These are phyloP conservation scores for Aotearoamyces nothofagi DNA, from an alignment of 2,329 filamentous ascomycete genomes.

Conservation along the genomic window DNA sequence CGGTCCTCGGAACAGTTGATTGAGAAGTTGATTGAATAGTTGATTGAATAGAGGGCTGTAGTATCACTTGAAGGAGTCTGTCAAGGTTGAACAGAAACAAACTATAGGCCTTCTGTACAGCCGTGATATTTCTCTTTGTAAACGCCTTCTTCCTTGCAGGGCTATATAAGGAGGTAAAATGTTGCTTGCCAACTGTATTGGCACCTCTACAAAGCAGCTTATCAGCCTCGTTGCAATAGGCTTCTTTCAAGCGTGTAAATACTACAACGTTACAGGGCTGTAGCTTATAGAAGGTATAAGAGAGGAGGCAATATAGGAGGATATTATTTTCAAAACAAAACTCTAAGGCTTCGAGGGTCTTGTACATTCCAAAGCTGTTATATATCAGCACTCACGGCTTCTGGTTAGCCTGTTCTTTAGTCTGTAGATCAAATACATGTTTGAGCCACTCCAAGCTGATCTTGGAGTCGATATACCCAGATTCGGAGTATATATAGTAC, in stretches of 20 bases:
- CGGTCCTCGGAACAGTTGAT: constrained; percentile 7
- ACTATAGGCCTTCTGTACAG: constrained; percentile 10
- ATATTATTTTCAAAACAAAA: constrained; percentile 17
- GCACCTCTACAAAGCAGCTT: constrained; percentile 10
- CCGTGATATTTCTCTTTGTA: constrained; percentile 16
- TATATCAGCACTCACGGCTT: constrained; percentile 20
- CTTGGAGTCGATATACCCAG: constrained; percentile 16
- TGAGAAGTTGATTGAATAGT: too few relatives aligned
- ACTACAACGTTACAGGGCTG: constrained; percentile 14
- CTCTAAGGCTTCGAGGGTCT: constrained; percentile 18
- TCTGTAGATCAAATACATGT: constrained; percentile 21
- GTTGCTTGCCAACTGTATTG: constrained; percentile 11
- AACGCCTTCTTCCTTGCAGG: constrained; percentile 9
- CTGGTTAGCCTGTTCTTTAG: too few relatives aligned
- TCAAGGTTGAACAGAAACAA: constrained; percentile 14
- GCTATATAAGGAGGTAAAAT: constrained; percentile 9
- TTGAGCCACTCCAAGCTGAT: constrained; percentile 22
- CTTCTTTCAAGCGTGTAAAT: constrained; percentile 12
- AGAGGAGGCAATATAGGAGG: constrained; percentile 10
- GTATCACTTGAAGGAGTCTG: constrained; percentile 17
- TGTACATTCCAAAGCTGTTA: constrained; percentile 21
- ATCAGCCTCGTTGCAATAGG: constrained; percentile 14
- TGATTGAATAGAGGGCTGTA: too few relatives aligned
- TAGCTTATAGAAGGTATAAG: constrained; percentile 11
- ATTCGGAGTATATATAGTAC: constrained; percentile 14